Evolutionary conservation across 441 rosid species (phyloP).

Genomic region (California macrophylla): DNA sequence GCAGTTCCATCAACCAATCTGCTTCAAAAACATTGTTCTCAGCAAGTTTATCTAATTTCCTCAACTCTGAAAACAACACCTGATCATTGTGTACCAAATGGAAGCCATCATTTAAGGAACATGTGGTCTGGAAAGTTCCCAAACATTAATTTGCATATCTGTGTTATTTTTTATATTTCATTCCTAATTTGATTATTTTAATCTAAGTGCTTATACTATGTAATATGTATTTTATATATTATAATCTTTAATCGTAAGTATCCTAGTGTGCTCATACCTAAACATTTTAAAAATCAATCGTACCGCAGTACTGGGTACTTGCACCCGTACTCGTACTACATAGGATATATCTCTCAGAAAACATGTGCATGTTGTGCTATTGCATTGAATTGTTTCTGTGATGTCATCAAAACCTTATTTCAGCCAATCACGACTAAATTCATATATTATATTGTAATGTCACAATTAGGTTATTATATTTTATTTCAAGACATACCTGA

Average conservation of each 20-base stretch:
- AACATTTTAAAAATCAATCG: not conserved
- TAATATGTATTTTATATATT: too few relatives aligned
- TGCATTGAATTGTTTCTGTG: not conserved
- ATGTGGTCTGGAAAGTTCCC: not conserved
- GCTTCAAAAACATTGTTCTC: slow-evolving; percentile 32
- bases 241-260: not conserved
- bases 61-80: slow-evolving; percentile 46
- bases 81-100: slow-evolving; percentile 22
- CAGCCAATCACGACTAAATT: not conserved
- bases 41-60: slow-evolving; percentile 34
- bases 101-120: slow-evolving; percentile 2
- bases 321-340: not conserved
- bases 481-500: slow-evolving; percentile 31
- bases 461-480: not conserved
- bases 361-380: not conserved
- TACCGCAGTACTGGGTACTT: not conserved
- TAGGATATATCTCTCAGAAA: not conserved
- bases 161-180: not conserved
- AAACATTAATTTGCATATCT: not conserved
- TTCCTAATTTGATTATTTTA: not conserved
- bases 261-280: not conserved
- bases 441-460: not conserved
- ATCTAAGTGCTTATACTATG: not conserved
- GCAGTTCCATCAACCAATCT: slow-evolving; percentile 42
- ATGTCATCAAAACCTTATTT: not conserved